Evolutionary conservation across 495 filamentous ascomycete genomes (phyloP).

Genomic region (Cercophora samala): DNA sequence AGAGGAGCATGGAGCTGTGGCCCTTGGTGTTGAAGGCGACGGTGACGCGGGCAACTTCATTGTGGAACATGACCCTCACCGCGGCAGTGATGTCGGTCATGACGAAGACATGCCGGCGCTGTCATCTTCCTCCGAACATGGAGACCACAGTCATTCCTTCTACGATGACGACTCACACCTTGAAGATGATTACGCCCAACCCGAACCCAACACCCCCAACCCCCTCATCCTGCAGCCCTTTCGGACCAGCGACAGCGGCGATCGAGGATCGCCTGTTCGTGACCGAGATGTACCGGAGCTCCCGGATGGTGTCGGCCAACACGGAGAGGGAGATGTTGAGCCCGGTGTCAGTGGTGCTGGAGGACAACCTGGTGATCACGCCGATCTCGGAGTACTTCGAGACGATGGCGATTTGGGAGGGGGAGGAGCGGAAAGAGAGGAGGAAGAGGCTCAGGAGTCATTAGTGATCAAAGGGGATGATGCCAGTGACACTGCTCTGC

Average conservation of each 20-base stretch:
- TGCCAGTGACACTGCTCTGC: background rate
- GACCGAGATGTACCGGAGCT: conserved; percentile 10
- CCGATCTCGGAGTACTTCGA: conserved; percentile 6
- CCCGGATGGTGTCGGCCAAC: background rate
- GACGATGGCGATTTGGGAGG: background rate
- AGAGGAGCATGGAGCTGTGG: background rate
- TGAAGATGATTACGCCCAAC: background rate
- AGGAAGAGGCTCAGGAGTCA: background rate
- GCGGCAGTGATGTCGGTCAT: background rate
- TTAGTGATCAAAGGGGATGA: background rate
- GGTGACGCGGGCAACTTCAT: background rate
- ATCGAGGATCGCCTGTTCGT: conserved; percentile 4
- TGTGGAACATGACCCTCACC: background rate
- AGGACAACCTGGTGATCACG: conserved; percentile 6
- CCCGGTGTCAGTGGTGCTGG: conserved; percentile 1
- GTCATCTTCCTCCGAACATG: background rate
- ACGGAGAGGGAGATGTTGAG: conserved; percentile 2
- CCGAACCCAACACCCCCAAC: background rate
- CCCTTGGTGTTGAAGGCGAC: background rate
- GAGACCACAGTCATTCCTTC: background rate
- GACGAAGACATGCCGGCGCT: background rate
- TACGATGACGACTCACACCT: background rate
- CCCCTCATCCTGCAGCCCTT: conserved; percentile 4
- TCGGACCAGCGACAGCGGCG: background rate
- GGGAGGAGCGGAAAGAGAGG: background rate